phyloP scores from a whole-genome alignment of 2,329 filamentous ascomycete genomes.

The Onygenales sp. region DNA sequence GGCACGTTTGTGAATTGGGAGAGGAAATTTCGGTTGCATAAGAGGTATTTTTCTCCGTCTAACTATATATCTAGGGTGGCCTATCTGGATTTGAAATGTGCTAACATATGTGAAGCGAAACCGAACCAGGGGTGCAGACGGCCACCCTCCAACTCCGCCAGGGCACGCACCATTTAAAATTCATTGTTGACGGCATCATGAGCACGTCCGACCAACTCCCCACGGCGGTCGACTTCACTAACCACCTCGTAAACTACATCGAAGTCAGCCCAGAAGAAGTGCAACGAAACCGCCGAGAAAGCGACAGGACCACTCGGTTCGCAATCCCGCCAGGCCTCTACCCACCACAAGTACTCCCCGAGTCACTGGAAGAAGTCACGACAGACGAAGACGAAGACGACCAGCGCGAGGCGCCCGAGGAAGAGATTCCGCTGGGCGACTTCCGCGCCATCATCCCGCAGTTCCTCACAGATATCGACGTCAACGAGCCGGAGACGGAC shows the following conservation, averaged over 20 bases:
- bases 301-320: conserved; percentile 25
- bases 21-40: conserved; percentile 78
- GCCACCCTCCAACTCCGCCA: conserved; percentile 75
- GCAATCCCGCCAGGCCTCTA: conserved; percentile 30
- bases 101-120: conserved; percentile 18
- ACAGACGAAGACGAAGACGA: conserved; percentile 31
- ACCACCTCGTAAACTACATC: conserved; percentile 97
- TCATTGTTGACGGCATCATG: conserved; percentile 91
- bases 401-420: conserved; percentile 39
- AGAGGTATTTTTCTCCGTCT: conserved; percentile 52
- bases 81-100: not conserved
- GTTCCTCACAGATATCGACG: conserved; percentile 72
- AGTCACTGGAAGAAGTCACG: conserved; percentile 18
- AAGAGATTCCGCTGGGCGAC: conserved; percentile 47
- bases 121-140: conserved; percentile 53
- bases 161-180: conserved; percentile 93
- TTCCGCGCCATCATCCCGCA: conserved; percentile 71
- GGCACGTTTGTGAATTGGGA: conserved; percentile 98
- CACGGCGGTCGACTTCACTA: conserved; percentile 94
- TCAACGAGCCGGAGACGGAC: conserved; percentile 45
- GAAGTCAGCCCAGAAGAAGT: conserved; percentile 70
- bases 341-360: conserved; percentile 34
- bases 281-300: conserved; percentile 24
- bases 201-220: conserved; percentile 76
- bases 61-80: not conserved